Conservation (phyloP, 352 stramenopile species). For the Blastocystis sp. region DNA sequence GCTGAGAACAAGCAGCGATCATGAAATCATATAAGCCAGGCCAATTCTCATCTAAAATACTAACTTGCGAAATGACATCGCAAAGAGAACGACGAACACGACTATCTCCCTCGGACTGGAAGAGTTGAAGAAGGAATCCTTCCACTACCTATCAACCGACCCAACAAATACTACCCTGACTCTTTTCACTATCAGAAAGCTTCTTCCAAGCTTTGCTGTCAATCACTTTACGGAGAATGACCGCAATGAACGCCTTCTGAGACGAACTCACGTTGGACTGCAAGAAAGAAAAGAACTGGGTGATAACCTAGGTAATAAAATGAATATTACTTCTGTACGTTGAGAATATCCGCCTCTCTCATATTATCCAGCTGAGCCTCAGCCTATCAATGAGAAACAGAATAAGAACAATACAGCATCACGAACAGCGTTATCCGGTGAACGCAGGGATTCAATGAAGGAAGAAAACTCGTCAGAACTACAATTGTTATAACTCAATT, state of each 20-base stretch:
- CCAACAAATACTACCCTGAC: not conserved
- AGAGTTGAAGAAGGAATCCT: slow-evolving; percentile 5
- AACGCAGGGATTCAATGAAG: slow-evolving; percentile 15
- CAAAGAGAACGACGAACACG: slow-evolving; percentile 5
- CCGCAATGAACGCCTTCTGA: slow-evolving; percentile 16
- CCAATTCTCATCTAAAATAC: slow-evolving; percentile 7
- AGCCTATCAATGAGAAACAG: not conserved
- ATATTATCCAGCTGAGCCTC: slow-evolving; percentile 44
- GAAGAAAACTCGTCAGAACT: slow-evolving; percentile 31
- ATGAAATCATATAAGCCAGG: not conserved
- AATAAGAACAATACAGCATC: not conserved
- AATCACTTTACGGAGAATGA: slow-evolving; percentile 48
- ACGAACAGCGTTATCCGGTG: slow-evolving; percentile 17
- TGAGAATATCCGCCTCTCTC: not conserved
- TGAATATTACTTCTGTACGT: not conserved
- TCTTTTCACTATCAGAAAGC: not conserved
- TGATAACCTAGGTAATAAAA: not conserved
- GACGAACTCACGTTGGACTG: not conserved
- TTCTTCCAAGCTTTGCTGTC: not conserved
- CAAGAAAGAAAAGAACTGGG: slow-evolving; percentile 15
- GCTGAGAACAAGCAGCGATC: not conserved
- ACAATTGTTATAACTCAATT: not conserved
- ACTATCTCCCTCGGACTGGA: not conserved
- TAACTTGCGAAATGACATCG: slow-evolving; percentile 29
- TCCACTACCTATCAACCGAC: not conserved